These are phyloP conservation scores for Tetratostichococcus sp. DNA, from an alignment of 139 green algal species.

Conservation along the genomic window DNA sequence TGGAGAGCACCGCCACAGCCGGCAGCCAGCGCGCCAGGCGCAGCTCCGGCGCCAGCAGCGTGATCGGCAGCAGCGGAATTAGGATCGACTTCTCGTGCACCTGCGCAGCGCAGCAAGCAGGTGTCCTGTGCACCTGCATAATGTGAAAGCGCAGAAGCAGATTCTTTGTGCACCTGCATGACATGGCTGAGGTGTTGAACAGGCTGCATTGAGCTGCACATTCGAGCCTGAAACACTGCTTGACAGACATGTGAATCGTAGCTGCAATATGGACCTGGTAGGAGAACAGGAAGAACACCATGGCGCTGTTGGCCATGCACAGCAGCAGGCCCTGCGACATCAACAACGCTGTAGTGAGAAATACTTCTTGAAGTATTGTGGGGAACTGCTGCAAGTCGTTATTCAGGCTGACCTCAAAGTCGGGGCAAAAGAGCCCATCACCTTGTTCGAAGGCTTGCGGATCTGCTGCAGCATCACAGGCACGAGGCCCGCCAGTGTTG, in stretches of 20 bases:
- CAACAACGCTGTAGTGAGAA: too few species aligned
- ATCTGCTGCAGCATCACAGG: constrained; percentile 73
- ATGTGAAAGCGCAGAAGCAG: too few species aligned
- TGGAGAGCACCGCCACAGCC: constrained; percentile 65
- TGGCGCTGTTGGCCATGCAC: constrained; percentile 71
- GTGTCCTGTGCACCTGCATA: not conserved
- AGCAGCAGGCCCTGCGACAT: constrained; percentile 62
- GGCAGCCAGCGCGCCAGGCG: constrained; percentile 50
- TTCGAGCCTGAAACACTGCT: too few species aligned
- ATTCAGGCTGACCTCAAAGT: too few species aligned
- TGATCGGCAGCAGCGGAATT: constrained; percentile 82
- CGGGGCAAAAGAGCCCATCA: too few species aligned
- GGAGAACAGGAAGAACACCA: constrained; percentile 95
- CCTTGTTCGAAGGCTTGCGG: constrained; percentile 27
- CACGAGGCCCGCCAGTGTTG: constrained; percentile 57
- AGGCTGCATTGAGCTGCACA: too few species aligned
- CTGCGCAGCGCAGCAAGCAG: constrained; percentile 41
- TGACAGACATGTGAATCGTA: not conserved
- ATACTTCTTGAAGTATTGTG: too few species aligned
- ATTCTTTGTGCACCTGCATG: too few species aligned
- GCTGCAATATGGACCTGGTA: constrained; percentile 74
- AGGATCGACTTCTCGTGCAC: constrained; percentile 98
- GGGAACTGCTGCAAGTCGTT: too few species aligned
- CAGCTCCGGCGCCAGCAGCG: constrained; percentile 52
- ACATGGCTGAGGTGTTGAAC: too few species aligned